Evolutionary conservation across 2,329 filamentous ascomycete species (phyloP), one percentile per base, ranked within the genome.

Genomic region (Sclerotinia glacialis): DNA sequence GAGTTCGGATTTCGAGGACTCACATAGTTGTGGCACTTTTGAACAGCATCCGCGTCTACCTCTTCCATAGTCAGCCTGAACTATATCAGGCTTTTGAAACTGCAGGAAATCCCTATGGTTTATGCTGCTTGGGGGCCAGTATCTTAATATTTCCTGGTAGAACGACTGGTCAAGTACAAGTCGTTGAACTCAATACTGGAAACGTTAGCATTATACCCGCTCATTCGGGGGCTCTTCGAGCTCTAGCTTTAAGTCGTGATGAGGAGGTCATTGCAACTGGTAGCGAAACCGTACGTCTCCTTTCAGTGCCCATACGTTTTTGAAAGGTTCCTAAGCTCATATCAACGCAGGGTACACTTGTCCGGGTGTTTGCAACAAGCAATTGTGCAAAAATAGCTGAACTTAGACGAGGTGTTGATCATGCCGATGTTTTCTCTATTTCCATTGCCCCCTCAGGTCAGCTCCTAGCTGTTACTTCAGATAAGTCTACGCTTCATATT

Each of bases 201-300:
- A 94, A 91, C 73, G 92, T 98, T 70, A 96, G 90, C 79, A 97
- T 99, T 76, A 92, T 98, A 67, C 92, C 93, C 0, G 95, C 94
- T 3, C 95, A 99, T 77, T 88, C 89, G 5, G 89, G 90, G 0
- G 83, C 90, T 0, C 80, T 99, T 23, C 86, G 90, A 68, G 92
- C 93, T 52, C 83, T 99, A 71, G 85, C 89, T 14, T 80, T 99
- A 46, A 96, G 92, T 72, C 83, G 83, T 0, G 91, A 97, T 74
- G 93, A 91, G 3, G 86, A 92, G 59, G 79, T 96, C 21, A 80
- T 98, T 40, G 95, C 93, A 18, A 97, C 93, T 1, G 94, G 94
- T 14, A 97, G 93, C 77, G 91, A 97, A 78, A 91, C 85, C 71
- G 85, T 86, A 81, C 69, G 76, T 71, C 53, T 21, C 37, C 23